Base-by-base conservation (phyloP, 805 yeast genomes). In the Candida coquimbonensis region DNA sequence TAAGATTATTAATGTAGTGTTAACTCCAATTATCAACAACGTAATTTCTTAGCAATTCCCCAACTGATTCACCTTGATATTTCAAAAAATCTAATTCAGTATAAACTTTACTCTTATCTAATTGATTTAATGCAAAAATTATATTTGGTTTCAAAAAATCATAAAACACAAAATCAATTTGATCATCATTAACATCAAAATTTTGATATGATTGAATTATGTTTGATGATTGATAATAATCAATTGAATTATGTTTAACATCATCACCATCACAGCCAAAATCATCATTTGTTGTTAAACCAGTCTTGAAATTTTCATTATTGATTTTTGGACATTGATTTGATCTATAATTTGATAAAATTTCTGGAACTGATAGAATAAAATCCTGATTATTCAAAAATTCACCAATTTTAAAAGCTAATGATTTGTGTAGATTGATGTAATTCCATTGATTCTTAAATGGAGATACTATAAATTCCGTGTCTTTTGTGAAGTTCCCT, bases 251-350 rank as follows among this genome's bases (percentile, higher is more conserved):
- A 65, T 85, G 90, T 46, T 80, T 54, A 35, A 88, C 73, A 68
- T 86, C 98, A 60, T 93, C 99, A 21, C 99, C 99, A 50, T 81
- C 80, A 51, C 70, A 64, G 0, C 97, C 99, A 54, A 74, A 72
- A 57, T 91, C 98, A 60, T 93, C 99, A 39, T 64, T 55, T 0
- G 99, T 91, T 0, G 80, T 81, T 54, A 84, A 86, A 0, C 99
- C 99, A 49, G 77, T 78, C 1, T 79, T 56, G 13, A 73, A 57
- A 9, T 53, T 57, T 6, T 47, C 43, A 8, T 47, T 35, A n/a
- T 47, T 19, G 14, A 50, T 36, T 19, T 42, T 38, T 4, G 53
- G 54, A 42, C 62, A 59, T 1, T 13, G 12, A 9, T 25, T 7
- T 31, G 27, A 33, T 39, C 43, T 35, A 37, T 41, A 45, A 3